These are phyloP conservation scores for Fusarium vanettenii DNA, from an alignment of 2,329 filamentous ascomycete genomes.

Conservation along the genomic window DNA sequence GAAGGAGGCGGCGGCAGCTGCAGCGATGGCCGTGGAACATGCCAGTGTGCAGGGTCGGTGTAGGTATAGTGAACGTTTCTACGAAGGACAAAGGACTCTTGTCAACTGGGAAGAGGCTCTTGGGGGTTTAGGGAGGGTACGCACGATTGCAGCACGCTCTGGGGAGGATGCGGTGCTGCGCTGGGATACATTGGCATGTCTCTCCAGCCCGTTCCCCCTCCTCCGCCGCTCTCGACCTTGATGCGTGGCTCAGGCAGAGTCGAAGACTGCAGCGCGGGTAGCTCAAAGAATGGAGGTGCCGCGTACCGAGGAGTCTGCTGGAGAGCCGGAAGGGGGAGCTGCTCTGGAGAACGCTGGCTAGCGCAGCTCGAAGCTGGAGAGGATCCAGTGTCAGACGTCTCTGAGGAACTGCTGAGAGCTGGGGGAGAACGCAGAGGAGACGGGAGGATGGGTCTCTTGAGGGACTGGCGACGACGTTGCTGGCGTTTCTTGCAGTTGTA, in stretches of 20 bases:
- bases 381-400: background rate
- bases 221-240: constrained; percentile 13
- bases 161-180: background rate
- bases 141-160: constrained; percentile 26
- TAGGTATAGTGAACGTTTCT: constrained; percentile 20
- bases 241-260: background rate
- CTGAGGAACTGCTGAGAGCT: background rate
- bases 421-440: constrained; percentile 34
- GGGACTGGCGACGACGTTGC: constrained; percentile 27
- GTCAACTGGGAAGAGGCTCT: background rate
- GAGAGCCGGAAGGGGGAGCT: constrained; percentile 29
- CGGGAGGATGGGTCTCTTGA: constrained; percentile 11
- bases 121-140: background rate
- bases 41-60: constrained; percentile 22
- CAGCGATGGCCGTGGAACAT: background rate
- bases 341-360: constrained; percentile 29
- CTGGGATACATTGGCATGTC: background rate
- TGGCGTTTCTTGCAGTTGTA: constrained; percentile 56
- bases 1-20: background rate
- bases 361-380: constrained; percentile 21
- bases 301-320: constrained; percentile 5
- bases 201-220: constrained; percentile 8
- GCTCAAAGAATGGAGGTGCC: constrained; percentile 5
- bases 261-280: background rate
- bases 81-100: background rate